phyloP scores from a whole-genome alignment of 1,284 basidiomycete species.

The Cystobasidium pallidum region DNA sequence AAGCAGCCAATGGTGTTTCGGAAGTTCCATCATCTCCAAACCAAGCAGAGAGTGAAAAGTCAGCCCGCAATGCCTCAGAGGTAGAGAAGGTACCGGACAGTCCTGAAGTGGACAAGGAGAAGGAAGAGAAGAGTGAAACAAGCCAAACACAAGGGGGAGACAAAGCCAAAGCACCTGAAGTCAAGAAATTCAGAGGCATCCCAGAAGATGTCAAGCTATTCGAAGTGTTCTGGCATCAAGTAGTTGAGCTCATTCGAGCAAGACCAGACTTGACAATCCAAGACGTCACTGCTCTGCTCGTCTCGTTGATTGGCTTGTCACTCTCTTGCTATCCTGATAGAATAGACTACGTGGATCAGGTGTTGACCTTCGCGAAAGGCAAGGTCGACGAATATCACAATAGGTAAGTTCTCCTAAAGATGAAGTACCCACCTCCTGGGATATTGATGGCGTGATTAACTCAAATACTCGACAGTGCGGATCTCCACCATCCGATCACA shows the following conservation, averaged over 20 bases:
- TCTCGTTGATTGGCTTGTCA: constrained; percentile 88
- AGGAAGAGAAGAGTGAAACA: constrained; percentile 16
- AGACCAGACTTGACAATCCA: constrained; percentile 92
- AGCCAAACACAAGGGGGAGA: neutral
- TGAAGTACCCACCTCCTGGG: too few species aligned
- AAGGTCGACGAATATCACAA: constrained; percentile 83
- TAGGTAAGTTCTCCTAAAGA: constrained; percentile 62
- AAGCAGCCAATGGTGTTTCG: constrained; percentile 39
- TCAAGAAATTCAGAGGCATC: constrained; percentile 84
- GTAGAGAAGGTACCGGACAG: neutral
- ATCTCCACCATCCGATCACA: constrained; percentile 82
- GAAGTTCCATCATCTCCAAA: neutral
- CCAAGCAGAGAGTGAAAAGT: constrained; percentile 25
- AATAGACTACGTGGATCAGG: constrained; percentile 92
- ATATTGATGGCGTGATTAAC: too few species aligned
- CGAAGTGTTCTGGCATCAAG: constrained; percentile 96
- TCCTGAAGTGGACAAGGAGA: neutral
- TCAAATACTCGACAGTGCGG: constrained; percentile 63
- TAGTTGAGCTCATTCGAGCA: constrained; percentile 95
- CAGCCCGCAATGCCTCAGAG: neutral
- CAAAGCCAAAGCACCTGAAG: constrained; percentile 55
- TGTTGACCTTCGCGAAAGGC: constrained; percentile 79
- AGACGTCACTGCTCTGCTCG: constrained; percentile 89
- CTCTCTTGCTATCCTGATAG: constrained; percentile 92
- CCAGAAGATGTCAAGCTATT: constrained; percentile 90